Evolutionary conservation across 805 yeast species (phyloP).

Genomic region (Pichia manshurica): DNA sequence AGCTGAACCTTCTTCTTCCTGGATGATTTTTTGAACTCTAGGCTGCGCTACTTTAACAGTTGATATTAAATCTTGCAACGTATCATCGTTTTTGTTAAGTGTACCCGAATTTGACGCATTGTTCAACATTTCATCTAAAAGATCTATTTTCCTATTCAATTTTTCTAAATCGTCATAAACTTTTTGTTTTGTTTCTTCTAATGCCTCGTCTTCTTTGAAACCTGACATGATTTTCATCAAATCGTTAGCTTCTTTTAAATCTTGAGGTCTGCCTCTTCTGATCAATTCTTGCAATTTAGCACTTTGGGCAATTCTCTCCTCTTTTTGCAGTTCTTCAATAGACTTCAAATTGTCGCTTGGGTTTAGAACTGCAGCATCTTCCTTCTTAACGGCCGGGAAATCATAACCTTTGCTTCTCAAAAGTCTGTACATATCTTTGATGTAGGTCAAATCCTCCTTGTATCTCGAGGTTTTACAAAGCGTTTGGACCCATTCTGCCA

Average conservation of each 20-base stretch:
- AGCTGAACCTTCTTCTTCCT: slow-evolving; percentile 70
- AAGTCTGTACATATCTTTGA: slow-evolving; percentile 92
- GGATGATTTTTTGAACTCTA: slow-evolving; percentile 74
- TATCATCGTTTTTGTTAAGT: slow-evolving; percentile 53
- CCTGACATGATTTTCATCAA: slow-evolving; percentile 99
- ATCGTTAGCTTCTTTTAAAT: slow-evolving; percentile 91
- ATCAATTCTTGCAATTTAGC: slow-evolving; percentile 95
- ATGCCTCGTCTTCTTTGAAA: slow-evolving; percentile 73
- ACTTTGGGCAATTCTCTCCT: slow-evolving; percentile 86
- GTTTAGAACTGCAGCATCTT: slow-evolving; percentile 88
- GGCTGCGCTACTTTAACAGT: slow-evolving; percentile 83
- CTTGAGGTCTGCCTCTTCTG: slow-evolving; percentile 92
- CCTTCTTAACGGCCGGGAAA: slow-evolving; percentile 86
- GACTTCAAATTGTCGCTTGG: slow-evolving; percentile 85
- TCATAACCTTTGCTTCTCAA: slow-evolving; percentile 84
- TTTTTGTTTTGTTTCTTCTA: slow-evolving; percentile 67
- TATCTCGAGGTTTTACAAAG: slow-evolving; percentile 84
- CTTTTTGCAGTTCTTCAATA: slow-evolving; percentile 84
- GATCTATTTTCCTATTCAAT: slow-evolving; percentile 77
- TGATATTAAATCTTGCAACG: slow-evolving; percentile 68
- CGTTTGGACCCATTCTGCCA: slow-evolving; percentile 97
- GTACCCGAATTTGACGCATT: slow-evolving; percentile 39
- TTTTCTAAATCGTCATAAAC: slow-evolving; percentile 80
- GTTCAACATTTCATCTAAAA: slow-evolving; percentile 80
- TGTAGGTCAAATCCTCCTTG: slow-evolving; percentile 85